These are phyloP conservation scores for Cucurbitaria berberidis DNA, from an alignment of 2,329 filamentous ascomycete genomes.

Conservation along the genomic window DNA sequence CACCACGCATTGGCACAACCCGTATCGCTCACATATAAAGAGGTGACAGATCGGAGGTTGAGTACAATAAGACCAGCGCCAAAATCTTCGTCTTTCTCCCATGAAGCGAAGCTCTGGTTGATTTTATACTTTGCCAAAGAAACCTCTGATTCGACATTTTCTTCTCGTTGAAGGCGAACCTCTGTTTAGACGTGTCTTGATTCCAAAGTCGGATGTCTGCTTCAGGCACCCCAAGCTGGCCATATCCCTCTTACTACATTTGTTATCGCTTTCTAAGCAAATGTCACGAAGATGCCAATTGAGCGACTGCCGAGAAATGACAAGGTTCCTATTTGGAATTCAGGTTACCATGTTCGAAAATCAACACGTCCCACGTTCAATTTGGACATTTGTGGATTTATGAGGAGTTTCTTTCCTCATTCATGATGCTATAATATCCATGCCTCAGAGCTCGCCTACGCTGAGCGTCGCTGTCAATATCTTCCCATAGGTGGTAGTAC, in stretches of 20 bases:
- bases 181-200: slow-evolving; percentile 10
- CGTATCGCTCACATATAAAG: background rate
- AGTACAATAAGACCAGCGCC: slow-evolving; percentile 17
- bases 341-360: background rate
- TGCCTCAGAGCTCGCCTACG: background rate
- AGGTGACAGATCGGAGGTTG: background rate
- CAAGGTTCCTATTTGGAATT: background rate
- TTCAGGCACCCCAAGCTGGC: background rate
- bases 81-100: slow-evolving; percentile 1
- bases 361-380: background rate
- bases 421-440: background rate
- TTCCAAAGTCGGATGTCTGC: slow-evolving; percentile 17
- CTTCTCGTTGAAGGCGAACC: slow-evolving; percentile 11
- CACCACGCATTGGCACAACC: background rate
- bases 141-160: slow-evolving; percentile 25
- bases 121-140: slow-evolving; percentile 15
- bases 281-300: background rate
- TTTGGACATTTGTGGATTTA: background rate
- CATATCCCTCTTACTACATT: background rate
- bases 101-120: slow-evolving; percentile 34
- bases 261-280: background rate
- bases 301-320: background rate
- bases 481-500: slow-evolving; percentile 1
- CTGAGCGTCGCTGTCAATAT: background rate
- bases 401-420: background rate